These are phyloP conservation scores for Lactarius tabidus DNA, from an alignment of 768 basidiomycete genomes.

Conservation along the genomic window DNA sequence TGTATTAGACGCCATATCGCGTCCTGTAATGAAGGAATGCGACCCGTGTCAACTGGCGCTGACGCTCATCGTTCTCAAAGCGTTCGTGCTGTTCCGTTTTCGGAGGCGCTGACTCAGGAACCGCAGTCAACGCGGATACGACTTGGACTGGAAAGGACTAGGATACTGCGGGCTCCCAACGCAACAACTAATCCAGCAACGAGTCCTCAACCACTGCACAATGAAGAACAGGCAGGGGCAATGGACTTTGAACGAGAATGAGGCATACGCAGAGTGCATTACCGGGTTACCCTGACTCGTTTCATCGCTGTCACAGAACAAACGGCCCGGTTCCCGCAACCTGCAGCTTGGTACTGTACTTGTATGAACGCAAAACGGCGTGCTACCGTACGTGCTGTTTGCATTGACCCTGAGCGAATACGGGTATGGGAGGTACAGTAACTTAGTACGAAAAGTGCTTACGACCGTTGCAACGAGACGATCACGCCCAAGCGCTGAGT, in stretches of 20 bases:
- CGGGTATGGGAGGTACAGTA: not conserved
- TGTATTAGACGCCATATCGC: not conserved
- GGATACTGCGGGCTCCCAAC: not conserved
- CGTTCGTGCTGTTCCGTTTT: not conserved
- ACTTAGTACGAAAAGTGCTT: not conserved
- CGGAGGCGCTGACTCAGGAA: not conserved
- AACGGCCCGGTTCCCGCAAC: not conserved
- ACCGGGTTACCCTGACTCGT: too few relatives aligned
- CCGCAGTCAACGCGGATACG: not conserved
- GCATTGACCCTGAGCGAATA: not conserved
- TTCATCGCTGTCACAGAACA: not conserved
- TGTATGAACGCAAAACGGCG: too few relatives aligned
- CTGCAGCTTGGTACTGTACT: too few relatives aligned
- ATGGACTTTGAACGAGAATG: not conserved
- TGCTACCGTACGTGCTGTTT: not conserved
- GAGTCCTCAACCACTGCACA: not conserved
- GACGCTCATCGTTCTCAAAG: not conserved
- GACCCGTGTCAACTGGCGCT: not conserved
- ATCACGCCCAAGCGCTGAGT: not conserved
- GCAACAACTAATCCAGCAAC: not conserved
- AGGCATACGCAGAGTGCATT: not conserved
- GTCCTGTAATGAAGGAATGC: not conserved
- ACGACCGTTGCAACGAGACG: not conserved
- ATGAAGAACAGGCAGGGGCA: not conserved
- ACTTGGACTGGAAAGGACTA: not conserved